phyloP scores from a whole-genome alignment of 257 asterid species.

The Solanum sejunctum region DNA sequence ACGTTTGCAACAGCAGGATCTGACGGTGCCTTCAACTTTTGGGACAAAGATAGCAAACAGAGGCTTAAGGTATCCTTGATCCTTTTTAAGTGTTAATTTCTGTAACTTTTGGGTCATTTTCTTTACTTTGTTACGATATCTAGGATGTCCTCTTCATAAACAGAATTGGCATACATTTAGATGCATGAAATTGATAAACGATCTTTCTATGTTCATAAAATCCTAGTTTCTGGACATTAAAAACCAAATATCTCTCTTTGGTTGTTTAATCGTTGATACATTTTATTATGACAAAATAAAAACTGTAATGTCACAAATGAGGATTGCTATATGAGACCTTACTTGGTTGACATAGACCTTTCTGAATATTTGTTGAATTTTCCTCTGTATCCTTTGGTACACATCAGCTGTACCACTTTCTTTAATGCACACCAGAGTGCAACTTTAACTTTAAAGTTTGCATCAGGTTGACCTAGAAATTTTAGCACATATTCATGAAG shows the following conservation, averaged over 20 bases:
- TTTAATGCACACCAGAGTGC: no score
- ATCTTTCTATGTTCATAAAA: background rate
- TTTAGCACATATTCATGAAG: no score
- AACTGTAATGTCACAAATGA: background rate
- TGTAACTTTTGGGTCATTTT: background rate
- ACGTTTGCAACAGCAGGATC: constrained; percentile 96
- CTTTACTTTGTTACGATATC: background rate
- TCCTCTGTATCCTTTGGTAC: no score
- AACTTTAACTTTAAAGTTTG: no score
- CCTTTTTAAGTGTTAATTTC: background rate
- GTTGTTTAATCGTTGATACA: background rate
- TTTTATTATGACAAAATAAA: background rate
- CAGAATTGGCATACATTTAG: background rate
- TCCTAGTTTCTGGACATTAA: background rate
- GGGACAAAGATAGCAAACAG: constrained; percentile 99
- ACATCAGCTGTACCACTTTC: no score
- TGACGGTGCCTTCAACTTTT: constrained; percentile 87
- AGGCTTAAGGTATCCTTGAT: constrained; percentile 60
- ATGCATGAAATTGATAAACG: background rate
- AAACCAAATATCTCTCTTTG: background rate
- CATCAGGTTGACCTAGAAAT: no score
- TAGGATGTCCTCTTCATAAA: background rate
- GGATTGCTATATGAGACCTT: background rate
- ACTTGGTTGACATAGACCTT: background rate
- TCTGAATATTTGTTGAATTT: background rate